Base-by-base conservation (phyloP, 1,284 basidiomycete species). In the Heterobasidion parviporum region DNA sequence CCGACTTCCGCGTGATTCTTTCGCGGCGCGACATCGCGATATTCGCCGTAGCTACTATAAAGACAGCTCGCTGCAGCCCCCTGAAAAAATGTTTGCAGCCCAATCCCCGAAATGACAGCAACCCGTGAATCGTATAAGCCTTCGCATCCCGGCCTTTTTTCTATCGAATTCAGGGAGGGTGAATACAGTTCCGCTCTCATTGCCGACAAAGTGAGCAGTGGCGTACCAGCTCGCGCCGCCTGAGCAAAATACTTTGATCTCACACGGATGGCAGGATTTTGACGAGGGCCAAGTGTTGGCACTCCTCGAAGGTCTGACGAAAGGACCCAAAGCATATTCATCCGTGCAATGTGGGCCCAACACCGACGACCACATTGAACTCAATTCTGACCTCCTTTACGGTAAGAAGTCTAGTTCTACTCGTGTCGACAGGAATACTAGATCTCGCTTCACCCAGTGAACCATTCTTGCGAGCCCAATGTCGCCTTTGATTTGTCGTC, bases 391-490 rank as follows among this genome's bases (percentile, higher is more conserved):
- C 62, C 70, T 87, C n/a, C 68, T 82, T 3, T 85, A 82, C 67
- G 77, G 75, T 75, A 57, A 50, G 69, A 64, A 10, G 8, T n/a
- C 12, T 10, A n/a, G 7, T 41, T 41, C 8, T 41, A 6, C 38
- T 8, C n/a, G 1, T 8, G 4, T 41, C 38, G 3, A 12, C 41
- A 12, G 16, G 20, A 15, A 26, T 54, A 12, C 43, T 15, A 41
- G 52, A n/a, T 44, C 20, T 15, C 16, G 46, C 26, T 8, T 26
- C 32, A 35, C 50, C 15, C 50, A 73, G 74, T 83, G 62, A 86
- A 87, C 66, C 85, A 87, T 65, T 86, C 83, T 7, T 87, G 85
- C 67, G 74, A 77, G 16, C 84, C 85, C 1, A 82, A 81, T 56
- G 72, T 76, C 52, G 77, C 74, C 4, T 78, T 86, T 64, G 74